These are phyloP conservation scores for Chloromonas sp. DNA, from an alignment of 163 green algal genomes.

Conservation along the genomic window DNA sequence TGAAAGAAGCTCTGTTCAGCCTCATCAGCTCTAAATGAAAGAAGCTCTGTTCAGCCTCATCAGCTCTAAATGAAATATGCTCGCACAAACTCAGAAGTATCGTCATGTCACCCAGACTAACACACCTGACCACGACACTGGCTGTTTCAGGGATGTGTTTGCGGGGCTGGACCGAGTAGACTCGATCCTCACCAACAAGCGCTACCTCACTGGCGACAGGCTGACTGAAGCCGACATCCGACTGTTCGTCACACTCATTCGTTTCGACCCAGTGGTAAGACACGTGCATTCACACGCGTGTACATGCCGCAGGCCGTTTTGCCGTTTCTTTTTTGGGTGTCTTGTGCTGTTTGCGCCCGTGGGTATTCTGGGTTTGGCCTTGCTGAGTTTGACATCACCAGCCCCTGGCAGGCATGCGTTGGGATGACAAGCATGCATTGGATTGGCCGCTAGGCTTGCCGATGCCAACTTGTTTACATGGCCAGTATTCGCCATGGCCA, in stretches of 20 bases:
- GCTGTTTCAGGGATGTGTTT: conserved; percentile 53
- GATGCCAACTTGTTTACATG: too few species aligned
- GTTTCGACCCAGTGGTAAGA: conserved; percentile 61
- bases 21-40: neutral
- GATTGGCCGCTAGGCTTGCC: neutral
- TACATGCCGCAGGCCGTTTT: neutral
- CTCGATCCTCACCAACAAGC: conserved; percentile 60
- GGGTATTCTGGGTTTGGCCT: neutral
- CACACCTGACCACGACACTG: too few species aligned
- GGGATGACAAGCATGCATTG: neutral
- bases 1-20: neutral
- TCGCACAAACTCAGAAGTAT: too few species aligned
- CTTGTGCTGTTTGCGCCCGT: neutral
- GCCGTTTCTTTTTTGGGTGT: neutral
- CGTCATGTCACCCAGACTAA: too few species aligned
- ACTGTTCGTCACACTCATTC: conserved; percentile 85
- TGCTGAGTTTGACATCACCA: neutral
- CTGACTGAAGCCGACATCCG: conserved; percentile 86
- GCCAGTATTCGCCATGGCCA: too few species aligned
- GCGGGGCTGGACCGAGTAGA: conserved; percentile 59
- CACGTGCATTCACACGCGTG: neutral
- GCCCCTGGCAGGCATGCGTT: neutral
- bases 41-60: neutral
- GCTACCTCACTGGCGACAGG: conserved; percentile 70
- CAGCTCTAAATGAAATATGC: too few species aligned